Base-by-base conservation (phyloP, 208 protist genomes). In the Polymyxa betae region DNA sequence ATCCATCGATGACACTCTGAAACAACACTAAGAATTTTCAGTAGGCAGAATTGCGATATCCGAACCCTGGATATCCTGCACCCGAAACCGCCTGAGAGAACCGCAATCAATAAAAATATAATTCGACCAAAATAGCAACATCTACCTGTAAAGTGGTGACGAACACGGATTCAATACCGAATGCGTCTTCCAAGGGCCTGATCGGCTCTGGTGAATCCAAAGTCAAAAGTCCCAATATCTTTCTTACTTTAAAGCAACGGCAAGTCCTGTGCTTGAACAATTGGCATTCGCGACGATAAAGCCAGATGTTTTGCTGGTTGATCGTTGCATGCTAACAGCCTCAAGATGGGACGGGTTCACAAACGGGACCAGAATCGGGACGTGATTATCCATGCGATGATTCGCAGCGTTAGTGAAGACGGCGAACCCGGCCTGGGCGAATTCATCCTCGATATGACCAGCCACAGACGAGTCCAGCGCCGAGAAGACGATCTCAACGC, bases 351-450 rank as follows among this genome's bases (percentile, higher is more conserved):
- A 88, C 1, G 77, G 41, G 82, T 95, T 95, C 1, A 94, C 92
- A 29, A 46, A 77, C 12, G 93, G 93, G 0, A 95, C 89, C 24
- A 95, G 52, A 16, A 95, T 89, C 12, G 94, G 94, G 0, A 95
- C 94, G 54, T 93, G 82, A 38, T 10, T 16, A 38, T 94, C 93
- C 54, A 93, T 93, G 29, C 93, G 77, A 82, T 95, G 94, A 72
- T 92, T 93, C 32, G 90, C 92, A 29, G 94, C 82, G 87, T 95
- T 95, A 49, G 90, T 93, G 68, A 95, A 94, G 0, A 95, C 94
- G 12, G 93, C 88, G 43, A 89, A 64, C 16, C 87, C 87, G 1
- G 87, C 87, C 1, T 43, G 16, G 1, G 46, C 87, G 46, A 89
- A 60, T 10, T n/a, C 10, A 20, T 40, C 29, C 87, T 89, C 87